phyloP scores from a whole-genome alignment of 768 basidiomycete species.

The Mrakia hoshinonis region DNA sequence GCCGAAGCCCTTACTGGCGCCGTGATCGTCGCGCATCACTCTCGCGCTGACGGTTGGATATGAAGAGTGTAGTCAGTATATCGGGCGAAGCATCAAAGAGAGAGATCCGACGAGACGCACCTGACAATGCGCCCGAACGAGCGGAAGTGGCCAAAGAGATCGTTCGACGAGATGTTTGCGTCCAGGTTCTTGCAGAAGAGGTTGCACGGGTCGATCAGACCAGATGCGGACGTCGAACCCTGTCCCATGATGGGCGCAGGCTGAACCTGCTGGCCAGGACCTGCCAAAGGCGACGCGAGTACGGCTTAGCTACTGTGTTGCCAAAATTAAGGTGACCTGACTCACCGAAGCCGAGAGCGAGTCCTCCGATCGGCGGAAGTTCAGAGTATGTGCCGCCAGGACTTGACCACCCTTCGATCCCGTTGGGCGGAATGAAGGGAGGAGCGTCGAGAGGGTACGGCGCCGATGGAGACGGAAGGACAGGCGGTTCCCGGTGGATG shows the following conservation, averaged over 20 bases:
- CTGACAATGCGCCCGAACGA: conserved; percentile 78
- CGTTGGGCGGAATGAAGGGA: background rate
- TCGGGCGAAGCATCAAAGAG: background rate
- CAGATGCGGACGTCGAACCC: conserved; percentile 73
- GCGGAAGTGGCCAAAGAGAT: conserved; percentile 64
- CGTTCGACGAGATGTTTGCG: conserved; percentile 74
- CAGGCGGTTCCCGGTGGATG: background rate
- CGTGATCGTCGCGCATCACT: conserved; percentile 78
- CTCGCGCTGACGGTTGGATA: conserved; percentile 55
- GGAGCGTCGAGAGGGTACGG: background rate
- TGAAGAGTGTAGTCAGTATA: background rate
- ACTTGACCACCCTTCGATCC: background rate
- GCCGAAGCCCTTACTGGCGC: conserved; percentile 77
- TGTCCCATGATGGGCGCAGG: conserved; percentile 64
- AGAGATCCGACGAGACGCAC: conserved; percentile 41
- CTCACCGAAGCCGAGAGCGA: background rate
- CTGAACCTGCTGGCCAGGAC: conserved; percentile 84
- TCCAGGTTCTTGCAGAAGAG: conserved; percentile 83
- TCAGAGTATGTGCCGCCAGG: background rate
- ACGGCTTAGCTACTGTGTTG: background rate
- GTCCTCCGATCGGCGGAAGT: background rate
- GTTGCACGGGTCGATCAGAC: conserved; percentile 82
- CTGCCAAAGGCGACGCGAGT: background rate
- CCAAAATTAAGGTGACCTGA: background rate
- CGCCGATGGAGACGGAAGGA: background rate